phyloP scores from a whole-genome alignment of 768 basidiomycete genomes.

The Leucocoprinus birnbaumii region DNA sequence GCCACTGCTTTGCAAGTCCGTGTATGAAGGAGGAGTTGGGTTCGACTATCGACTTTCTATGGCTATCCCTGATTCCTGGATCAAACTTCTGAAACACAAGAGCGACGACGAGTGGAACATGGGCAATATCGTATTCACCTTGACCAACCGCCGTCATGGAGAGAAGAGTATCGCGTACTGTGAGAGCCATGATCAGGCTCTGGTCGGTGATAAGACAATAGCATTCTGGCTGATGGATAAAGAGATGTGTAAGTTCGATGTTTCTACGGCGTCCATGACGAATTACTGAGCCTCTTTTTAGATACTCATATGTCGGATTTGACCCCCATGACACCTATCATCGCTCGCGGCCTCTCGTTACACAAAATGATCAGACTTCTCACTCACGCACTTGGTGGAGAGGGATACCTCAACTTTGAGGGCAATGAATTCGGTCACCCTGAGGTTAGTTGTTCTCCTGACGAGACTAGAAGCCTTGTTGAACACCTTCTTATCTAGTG shows the following conservation, averaged over 20 bases:
- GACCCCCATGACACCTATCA: slow-evolving; percentile 74
- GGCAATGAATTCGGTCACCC: slow-evolving; percentile 99
- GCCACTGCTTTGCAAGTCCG: slow-evolving; percentile 88
- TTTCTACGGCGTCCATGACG: slow-evolving; percentile 1
- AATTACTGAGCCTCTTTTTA: slow-evolving; percentile 25
- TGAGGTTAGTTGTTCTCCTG: slow-evolving; percentile 52
- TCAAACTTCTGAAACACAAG: slow-evolving; percentile 95
- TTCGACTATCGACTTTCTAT: slow-evolving; percentile 98
- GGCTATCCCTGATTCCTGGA: slow-evolving; percentile 99
- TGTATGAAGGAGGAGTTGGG: slow-evolving; percentile 82
- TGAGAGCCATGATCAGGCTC: slow-evolving; percentile 96
- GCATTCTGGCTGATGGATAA: slow-evolving; percentile 99
- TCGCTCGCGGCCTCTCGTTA: slow-evolving; percentile 86
- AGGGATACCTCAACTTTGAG: slow-evolving; percentile 97
- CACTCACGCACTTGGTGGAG: slow-evolving; percentile 91
- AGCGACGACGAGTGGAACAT: slow-evolving; percentile 87
- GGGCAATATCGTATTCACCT: slow-evolving; percentile 79
- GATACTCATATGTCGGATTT: slow-evolving; percentile 95
- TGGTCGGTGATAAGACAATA: slow-evolving; percentile 97
- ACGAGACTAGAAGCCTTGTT: neutral
- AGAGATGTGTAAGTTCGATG: slow-evolving; percentile 87
- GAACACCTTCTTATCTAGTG: slow-evolving; percentile 45
- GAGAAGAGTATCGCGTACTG: slow-evolving; percentile 93
- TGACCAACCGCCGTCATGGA: slow-evolving; percentile 84
- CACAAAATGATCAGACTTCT: slow-evolving; percentile 97